Evolutionary conservation across 805 yeast genomes (phyloP), one percentile per base, ranked within the genome.

Genomic region (Lachancea nothofagi): DNA sequence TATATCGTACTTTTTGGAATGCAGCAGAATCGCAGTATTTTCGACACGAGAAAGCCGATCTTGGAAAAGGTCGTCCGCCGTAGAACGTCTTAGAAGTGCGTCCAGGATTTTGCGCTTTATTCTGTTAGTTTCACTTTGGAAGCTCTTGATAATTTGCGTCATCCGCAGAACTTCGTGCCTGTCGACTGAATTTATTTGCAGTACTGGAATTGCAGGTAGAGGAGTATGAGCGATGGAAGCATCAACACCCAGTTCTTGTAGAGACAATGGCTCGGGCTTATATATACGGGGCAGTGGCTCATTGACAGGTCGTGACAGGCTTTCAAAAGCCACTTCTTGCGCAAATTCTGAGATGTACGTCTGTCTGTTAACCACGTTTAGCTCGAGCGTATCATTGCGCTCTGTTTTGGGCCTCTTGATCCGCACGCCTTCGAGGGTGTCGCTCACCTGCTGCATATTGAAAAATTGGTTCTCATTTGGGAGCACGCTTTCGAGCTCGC

Each of bases 241-340:
- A 14, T 49, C 43, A 13, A 50, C 39, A 17, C 37, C 43, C 25
- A 49, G 43, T 22, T 49, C 49, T 13, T 44, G 41, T 10, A 35
- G 30, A 2, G 47, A 38, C 18, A 56, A 38, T 2, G 34, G 30
- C 12, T 54, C 55, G 13, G 44, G 40, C 29, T 50, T 56, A 33
- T 56, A 56, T 9, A 51, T 36, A 22, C 55, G 43, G 7, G 61
- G 61, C 35, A 56, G 40, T 1, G 59, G 47, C 19, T 43, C 44
- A 29, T 56, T 56, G 7, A 56, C 61, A 6, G 61, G 59, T 33
- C 50, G 50, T n/a, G 53, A 53, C n/a, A 52, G 42, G 22, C 38
- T 44, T 13, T 50, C 51, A n/a, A 35, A 37, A 15, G 27, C 36
- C 8, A 38, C 19, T 8, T 33, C 31, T 23, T 17, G 33, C 7